Base-by-base conservation (phyloP, 2,329 filamentous ascomycete species). In the Nemania sp. region DNA sequence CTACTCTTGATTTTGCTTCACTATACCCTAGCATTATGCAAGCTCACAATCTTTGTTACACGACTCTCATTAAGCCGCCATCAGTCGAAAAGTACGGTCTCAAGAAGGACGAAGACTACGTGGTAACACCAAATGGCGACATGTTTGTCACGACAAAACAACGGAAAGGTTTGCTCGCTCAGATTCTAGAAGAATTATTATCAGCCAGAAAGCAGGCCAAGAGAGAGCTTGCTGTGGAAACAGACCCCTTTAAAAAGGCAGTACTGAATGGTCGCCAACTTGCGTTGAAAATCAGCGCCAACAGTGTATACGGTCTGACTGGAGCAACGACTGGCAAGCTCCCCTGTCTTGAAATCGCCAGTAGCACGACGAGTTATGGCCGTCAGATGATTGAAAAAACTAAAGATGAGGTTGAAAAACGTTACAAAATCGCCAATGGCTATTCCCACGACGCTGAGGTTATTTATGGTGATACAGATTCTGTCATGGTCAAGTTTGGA, bases 301-400 rank as follows among this genome's bases (percentile, higher is more conserved):
- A 99, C 86, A 97, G 92, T 79, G 96, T 99, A 29, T 99, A 99
- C 81, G 96, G 96, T 84, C 84, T 99, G 71, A 99, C 96, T 6
- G 96, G 96, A 81, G 97, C 96, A 1, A 98, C 94, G 0, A 94
- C 94, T 35, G 96, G 96, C 77, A 99, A 99, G 79, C 85, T 99
- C 47, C 96, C 96, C 0, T 99, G 96, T 85, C 84, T 99, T 67
- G 90, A 92, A 47, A 98, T 99, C 79, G 96, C 96, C 68, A 97
- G 94, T 83, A 97, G 94, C 81, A 98, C 96, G 15, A 99, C 96
- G 1, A 94, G 92, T 83, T 99, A 97, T 76, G 96, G 96, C 73
- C 93, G 96, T 75, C 92, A 98, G 78, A 99, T 99, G 96, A 99
- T 99, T 83, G 95, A 98, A 80, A 96, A 91, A 82, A 98, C 96